Base-by-base conservation (phyloP, 768 basidiomycete species). In the Mycena sanguinolenta region DNA sequence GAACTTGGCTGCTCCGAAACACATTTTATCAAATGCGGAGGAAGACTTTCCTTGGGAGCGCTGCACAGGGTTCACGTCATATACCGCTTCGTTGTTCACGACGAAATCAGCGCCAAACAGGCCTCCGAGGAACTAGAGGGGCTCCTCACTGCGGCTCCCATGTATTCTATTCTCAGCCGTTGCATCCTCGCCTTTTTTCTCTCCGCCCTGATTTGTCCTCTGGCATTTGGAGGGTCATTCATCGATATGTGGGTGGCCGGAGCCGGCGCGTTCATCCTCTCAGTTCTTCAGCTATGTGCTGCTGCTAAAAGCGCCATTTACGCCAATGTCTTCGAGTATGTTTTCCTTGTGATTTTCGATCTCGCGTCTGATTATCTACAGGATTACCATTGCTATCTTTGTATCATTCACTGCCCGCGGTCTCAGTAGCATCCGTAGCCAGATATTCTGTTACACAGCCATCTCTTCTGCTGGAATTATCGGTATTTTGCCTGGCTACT, bases 301-400 rank as follows among this genome's bases (percentile, higher is more conserved):
- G 94, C 93, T 19, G 83, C 87, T 49, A 93, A 92, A 79, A 95
- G 91, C 75, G 84, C 91, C 0, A 84, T 96, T 77, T 96, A 95
- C 77, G 93, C 94, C 55, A 96, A 95, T 75, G 94, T 97, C 60
- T 97, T 96, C 73, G 96, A 97, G 96, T 96, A 76, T 79, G 92
- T 84, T 57, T 28, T 34, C 63, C 62, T 36, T 27, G 66, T 39
- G 5, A 61, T 32, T 30, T 32, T 13, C 17, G 34, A 28, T 38
- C 67, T 52, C 59, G 79, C 32, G 77, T 72, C 21, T 27, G 42
- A 30, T 60, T n/a, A 34, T 62, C 44, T 42, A 14, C 73, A 96
- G 95, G 76, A 94, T 96, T 70, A 93, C 92, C 0, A 89, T 93
- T 25, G 92, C 93, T 1, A 94, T 94, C 65, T 78, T 93, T 36